A percentile compares a stretch with the other conserved stretches of the same genome.
Evolutionary conservation across 805 yeast genomes (phyloP).

Genomic region (Starmera quercuum): DNA sequence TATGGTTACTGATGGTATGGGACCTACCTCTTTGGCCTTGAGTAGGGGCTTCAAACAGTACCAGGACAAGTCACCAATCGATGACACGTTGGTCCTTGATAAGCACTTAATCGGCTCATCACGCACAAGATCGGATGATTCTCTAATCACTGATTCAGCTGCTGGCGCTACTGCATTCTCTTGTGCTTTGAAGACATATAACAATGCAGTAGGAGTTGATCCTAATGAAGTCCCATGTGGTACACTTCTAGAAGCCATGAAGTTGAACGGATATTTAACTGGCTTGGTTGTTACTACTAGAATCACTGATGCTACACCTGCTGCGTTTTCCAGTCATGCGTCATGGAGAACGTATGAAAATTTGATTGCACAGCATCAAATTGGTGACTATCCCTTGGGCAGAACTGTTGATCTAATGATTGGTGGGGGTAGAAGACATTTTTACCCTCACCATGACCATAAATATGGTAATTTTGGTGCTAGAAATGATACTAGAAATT

Average conservation of each 20-base stretch:
- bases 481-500: constrained; percentile 61
- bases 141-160: constrained; percentile 88
- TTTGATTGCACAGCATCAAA: constrained; percentile 78
- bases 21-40: constrained; percentile 78
- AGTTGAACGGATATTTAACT: constrained; percentile 70
- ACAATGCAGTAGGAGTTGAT: constrained; percentile 87
- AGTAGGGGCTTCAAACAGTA: constrained; percentile 70
- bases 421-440: constrained; percentile 90
- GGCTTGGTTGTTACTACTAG: constrained; percentile 92
- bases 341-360: constrained; percentile 73
- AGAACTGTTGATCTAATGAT: constrained; percentile 74
- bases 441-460: constrained; percentile 39
- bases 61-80: constrained; percentile 43
- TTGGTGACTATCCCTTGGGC: constrained; percentile 78
- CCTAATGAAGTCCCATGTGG: constrained; percentile 72
- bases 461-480: constrained; percentile 39
- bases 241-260: constrained; percentile 81
- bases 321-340: constrained; percentile 78
- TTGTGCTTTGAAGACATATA: constrained; percentile 76
- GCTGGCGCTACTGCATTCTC: constrained; percentile 96
- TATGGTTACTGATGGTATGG: constrained; percentile 95
- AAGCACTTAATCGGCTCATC: constrained; percentile 72
- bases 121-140: constrained; percentile 70
- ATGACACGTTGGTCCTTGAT: constrained; percentile 57
- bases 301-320: constrained; percentile 94